Evolutionary conservation across 345 rosid genomes (phyloP).

Genomic region (Arabidopsis arenosa): DNA sequence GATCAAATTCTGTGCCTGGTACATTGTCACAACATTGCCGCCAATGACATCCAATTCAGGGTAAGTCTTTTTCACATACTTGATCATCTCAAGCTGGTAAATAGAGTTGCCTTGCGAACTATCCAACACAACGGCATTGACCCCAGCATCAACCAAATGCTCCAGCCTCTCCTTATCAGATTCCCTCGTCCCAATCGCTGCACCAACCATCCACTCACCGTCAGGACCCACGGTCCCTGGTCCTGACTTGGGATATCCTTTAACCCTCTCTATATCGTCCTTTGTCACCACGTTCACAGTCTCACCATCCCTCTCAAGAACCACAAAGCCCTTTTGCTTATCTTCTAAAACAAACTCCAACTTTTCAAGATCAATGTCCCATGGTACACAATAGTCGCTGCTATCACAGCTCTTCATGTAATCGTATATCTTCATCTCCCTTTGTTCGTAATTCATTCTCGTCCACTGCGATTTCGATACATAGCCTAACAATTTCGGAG

Average conservation of each 20-base stretch:
- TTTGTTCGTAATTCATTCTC: conserved; percentile 46
- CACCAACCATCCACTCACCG: conserved; percentile 95
- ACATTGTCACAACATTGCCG: conserved; percentile 88
- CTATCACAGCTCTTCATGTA: conserved; percentile 59
- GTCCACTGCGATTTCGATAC: conserved; percentile 65
- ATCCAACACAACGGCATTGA: conserved; percentile 74
- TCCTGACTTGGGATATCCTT: conserved; percentile 72
- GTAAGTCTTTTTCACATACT: conserved; percentile 65
- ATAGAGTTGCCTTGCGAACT: conserved; percentile 95
- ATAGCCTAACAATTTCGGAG: conserved; percentile 65
- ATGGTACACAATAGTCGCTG: conserved; percentile 51
- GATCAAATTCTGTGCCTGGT: conserved; percentile 87
- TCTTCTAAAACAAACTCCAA: conserved; percentile 56
- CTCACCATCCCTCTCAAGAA: conserved; percentile 63
- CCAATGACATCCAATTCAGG: conserved; percentile 86
- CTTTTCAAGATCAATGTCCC: conserved; percentile 61
- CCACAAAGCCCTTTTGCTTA: conserved; percentile 57
- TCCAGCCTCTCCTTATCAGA: conserved; percentile 81
- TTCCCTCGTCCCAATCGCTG: conserved; percentile 81
- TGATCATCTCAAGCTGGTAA: conserved; percentile 89
- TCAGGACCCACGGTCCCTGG: conserved; percentile 69
- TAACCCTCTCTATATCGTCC: conserved; percentile 78
- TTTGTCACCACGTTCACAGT: conserved; percentile 66
- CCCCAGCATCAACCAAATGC: conserved; percentile 74
- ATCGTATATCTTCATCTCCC: conserved; percentile 61